Conservation (phyloP, 495 filamentous ascomycete species). For the Penicillium egyptiacum region DNA sequence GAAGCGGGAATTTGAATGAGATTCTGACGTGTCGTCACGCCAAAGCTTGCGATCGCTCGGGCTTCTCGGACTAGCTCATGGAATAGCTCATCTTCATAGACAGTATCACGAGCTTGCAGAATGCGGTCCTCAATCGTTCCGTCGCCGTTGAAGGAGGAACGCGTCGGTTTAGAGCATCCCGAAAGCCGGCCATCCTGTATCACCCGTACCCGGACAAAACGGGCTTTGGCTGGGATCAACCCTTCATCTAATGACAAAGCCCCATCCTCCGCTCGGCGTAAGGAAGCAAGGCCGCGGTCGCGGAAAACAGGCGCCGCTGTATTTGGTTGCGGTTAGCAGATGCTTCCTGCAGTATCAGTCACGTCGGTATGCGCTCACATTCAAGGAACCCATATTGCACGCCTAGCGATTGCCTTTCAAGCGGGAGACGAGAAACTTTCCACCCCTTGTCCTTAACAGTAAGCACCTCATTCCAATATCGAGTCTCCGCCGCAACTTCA, state of each 20-base stretch:
- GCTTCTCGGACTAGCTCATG: conserved; percentile 85
- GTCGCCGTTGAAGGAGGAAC: conserved; percentile 29
- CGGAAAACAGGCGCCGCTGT: conserved; percentile 71
- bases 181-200: conserved; percentile 42
- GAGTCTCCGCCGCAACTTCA: conserved; percentile 74
- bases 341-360: not conserved
- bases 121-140: conserved; percentile 63
- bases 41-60: conserved; percentile 61
- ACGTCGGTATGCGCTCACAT: conserved; percentile 36
- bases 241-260: conserved; percentile 72
- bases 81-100: conserved; percentile 93
- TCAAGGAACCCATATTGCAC: conserved; percentile 90
- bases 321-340: conserved; percentile 6
- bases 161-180: conserved; percentile 41
- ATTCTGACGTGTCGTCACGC: conserved; percentile 61
- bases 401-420: conserved; percentile 70
- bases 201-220: conserved; percentile 63
- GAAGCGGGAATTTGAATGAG: conserved; percentile 57
- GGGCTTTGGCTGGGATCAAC: conserved; percentile 53
- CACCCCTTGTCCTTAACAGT: conserved; percentile 80
- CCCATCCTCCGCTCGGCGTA: conserved; percentile 74
- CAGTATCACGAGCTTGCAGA: conserved; percentile 77
- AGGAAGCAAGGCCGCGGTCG: conserved; percentile 71
- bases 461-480: conserved; percentile 86
- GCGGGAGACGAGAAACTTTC: conserved; percentile 72